Evolutionary conservation across 148 eudicot genomes (phyloP).

Genomic region (Silene latifolia): DNA sequence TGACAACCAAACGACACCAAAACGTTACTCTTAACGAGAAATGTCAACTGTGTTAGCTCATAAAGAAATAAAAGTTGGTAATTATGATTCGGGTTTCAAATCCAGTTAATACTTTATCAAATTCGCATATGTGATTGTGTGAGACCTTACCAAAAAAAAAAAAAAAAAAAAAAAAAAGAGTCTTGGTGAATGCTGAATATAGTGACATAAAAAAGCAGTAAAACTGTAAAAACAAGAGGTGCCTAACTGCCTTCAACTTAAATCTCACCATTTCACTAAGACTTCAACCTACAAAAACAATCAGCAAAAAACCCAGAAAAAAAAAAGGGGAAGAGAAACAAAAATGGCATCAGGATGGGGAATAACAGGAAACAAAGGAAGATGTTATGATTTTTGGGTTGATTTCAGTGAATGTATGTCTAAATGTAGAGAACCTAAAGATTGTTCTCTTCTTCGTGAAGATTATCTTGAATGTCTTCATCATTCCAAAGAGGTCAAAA

Average conservation of each 20-base stretch:
- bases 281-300: neutral
- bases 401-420: constrained; percentile 99
- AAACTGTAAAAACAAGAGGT: too few relatives aligned
- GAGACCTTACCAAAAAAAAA: too few relatives aligned
- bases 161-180: too few relatives aligned
- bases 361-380: constrained; percentile 81
- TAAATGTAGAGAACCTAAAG: constrained; percentile 73
- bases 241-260: neutral
- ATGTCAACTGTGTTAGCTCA: too few relatives aligned
- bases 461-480: constrained; percentile 98
- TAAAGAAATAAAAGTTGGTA: too few relatives aligned
- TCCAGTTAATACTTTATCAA: too few relatives aligned
- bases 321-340: neutral
- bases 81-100: too few relatives aligned
- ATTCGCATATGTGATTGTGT: too few relatives aligned
- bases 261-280: neutral
- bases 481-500: constrained; percentile 84
- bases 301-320: neutral
- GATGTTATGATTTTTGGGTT: constrained; percentile 96
- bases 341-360: constrained; percentile 97
- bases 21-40: too few relatives aligned
- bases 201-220: too few relatives aligned
- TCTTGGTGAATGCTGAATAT: too few relatives aligned
- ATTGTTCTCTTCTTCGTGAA: constrained; percentile 81
- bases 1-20: too few relatives aligned